Base-by-base conservation (phyloP, 2,329 filamentous ascomycete genomes). In the Ceratocystis lukuohia region DNA sequence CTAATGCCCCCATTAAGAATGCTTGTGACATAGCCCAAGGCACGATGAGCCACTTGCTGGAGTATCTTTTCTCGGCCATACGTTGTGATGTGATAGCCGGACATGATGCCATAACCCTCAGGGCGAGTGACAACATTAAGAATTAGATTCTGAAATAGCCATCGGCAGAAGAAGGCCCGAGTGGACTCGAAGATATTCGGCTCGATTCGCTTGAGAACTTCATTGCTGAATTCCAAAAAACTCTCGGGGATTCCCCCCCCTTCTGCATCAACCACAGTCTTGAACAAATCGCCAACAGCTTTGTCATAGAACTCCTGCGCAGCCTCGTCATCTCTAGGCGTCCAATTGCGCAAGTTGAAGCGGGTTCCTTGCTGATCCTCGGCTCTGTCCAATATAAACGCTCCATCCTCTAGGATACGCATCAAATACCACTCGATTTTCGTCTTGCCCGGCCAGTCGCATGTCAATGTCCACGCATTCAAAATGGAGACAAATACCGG, bases 351-450 rank as follows among this genome's bases (percentile, higher is more conserved):
- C 50, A 89, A 79, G 75, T 91, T 86, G 75, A 87, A 82, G 69
- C 87, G 80, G 68, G 86, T 85, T 45, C 86, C 84, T 69, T 88
- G 82, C 71, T 90, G 88, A 72, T 91, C 88, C 74, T 92, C 89
- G 72, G 89, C 86, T 72, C 88, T 87, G 72, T 96, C 91, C 71
- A 96, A 80, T 67, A 97, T 80, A 73, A 96, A 96, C 48, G 91
- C 88, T 70, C 94, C 94, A 71, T 95, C 89, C 76, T 96, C 90
- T 41, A 99, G 83, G 68, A 95, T 90, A 74, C 94, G 89, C 89
- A 96, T 94, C 12, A 99, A 83, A 74, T 93, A 97, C 76, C 91
- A 88, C 76, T 96, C 92, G 80, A 99, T 86, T 70, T 91, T 94
- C 70, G 87, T 84, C 72, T 88, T 91, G 67, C 91, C 91, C 50